Evolutionary conservation across 257 asterid genomes (phyloP).

Genomic region (Linderniella brevidens): DNA sequence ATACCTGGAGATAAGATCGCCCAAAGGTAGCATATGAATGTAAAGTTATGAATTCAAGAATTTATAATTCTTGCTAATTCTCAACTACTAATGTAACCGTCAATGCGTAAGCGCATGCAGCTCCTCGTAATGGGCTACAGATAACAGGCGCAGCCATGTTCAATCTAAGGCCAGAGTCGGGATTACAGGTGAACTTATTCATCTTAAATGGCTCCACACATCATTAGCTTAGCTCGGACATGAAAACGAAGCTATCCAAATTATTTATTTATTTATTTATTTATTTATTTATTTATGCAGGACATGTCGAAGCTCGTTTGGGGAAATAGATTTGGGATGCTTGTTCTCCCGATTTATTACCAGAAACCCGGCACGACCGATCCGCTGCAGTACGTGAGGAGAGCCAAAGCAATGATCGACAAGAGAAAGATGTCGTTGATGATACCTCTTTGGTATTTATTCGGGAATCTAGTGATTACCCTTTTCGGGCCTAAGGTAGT

Average conservation of each 20-base stretch:
- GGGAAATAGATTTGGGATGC: conserved; percentile 74
- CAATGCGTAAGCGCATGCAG: too few relatives aligned
- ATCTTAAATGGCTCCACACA: too few relatives aligned
- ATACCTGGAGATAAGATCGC: conserved; percentile 36
- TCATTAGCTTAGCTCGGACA: too few relatives aligned
- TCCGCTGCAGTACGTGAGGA: conserved; percentile 50
- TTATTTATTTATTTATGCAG: conserved; percentile 17
- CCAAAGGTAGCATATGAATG: conserved; percentile 26
- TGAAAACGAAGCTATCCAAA: too few relatives aligned
- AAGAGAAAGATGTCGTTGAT: conserved; percentile 71
- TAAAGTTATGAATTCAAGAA: too few relatives aligned
- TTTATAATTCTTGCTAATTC: too few relatives aligned
- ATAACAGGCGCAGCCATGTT: conserved; percentile 1
- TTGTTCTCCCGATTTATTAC: conserved; percentile 41
- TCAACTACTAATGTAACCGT: too few relatives aligned
- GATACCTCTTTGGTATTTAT: conserved; percentile 43
- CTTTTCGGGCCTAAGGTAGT: conserved; percentile 42
- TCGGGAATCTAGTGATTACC: conserved; percentile 43
- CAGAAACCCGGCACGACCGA: conserved; percentile 20
- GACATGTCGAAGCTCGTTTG: conserved; percentile 37
- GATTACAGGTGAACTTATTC: conserved; percentile 65
- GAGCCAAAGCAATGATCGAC: conserved; percentile 71
- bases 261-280: too few relatives aligned
- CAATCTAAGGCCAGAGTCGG: not conserved
- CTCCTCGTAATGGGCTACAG: not conserved